A percentile compares a stretch with the other conserved stretches of the same genome.
Conservation (phyloP, 202 grass and related monocot genomes). For the Hordeum pubiflorum region DNA sequence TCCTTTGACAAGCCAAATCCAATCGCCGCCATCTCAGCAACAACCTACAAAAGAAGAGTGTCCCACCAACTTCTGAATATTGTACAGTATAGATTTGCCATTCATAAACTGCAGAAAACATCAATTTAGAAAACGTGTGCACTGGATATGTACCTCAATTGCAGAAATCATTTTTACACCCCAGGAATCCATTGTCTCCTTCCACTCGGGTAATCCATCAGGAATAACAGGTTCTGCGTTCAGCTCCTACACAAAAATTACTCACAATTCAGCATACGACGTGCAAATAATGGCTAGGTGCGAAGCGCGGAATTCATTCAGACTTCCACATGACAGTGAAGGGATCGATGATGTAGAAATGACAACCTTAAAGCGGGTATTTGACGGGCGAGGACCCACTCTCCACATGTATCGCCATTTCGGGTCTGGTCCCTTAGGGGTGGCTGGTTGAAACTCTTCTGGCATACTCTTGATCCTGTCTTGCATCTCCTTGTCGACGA, state of each 20-base stretch:
- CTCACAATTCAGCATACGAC: constrained; percentile 1
- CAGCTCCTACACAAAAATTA: constrained; percentile 53
- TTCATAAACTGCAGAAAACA: neutral
- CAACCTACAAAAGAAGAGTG: constrained; percentile 39
- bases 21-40: constrained; percentile 94
- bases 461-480: constrained; percentile 71
- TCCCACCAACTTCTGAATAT: neutral
- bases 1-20: constrained; percentile 83
- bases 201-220: constrained; percentile 90
- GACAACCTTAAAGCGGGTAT: constrained; percentile 67
- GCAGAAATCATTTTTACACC: constrained; percentile 96
- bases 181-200: constrained; percentile 93
- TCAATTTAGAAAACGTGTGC: neutral
- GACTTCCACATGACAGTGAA: neutral
- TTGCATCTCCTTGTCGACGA: constrained; percentile 84
- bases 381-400: constrained; percentile 63
- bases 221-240: constrained; percentile 95
- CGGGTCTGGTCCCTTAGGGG: constrained; percentile 73
- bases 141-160: constrained; percentile 47
- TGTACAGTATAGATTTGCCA: neutral
- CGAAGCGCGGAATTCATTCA: neutral
- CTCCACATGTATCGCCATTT: constrained; percentile 99
- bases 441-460: constrained; percentile 57
- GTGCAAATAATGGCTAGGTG: neutral
- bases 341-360: neutral